Evolutionary conservation across 2,329 filamentous ascomycete genomes (phyloP).

Genomic region (Mariannaea elegans): DNA sequence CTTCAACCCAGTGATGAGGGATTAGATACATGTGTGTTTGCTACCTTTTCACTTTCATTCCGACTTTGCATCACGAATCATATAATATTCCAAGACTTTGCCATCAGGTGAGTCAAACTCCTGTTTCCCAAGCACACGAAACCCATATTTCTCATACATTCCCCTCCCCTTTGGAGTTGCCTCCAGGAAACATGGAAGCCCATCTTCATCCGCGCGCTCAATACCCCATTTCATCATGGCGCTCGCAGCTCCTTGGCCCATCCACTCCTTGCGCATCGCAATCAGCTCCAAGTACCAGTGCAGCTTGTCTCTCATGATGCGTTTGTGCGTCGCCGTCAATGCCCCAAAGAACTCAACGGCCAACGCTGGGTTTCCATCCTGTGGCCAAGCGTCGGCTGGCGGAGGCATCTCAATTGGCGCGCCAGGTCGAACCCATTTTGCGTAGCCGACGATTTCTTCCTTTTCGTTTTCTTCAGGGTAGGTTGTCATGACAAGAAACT

Average conservation of each 20-base stretch:
- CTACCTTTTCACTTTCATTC: slow-evolving; percentile 6
- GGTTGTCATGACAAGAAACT: slow-evolving; percentile 50
- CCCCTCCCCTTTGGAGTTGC: slow-evolving; percentile 57
- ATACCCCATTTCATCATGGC: slow-evolving; percentile 58
- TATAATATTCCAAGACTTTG: slow-evolving; percentile 47
- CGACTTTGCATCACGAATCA: slow-evolving; percentile 41
- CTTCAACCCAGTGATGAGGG: too few species aligned
- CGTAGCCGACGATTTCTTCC: slow-evolving; percentile 52
- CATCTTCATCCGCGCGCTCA: slow-evolving; percentile 53
- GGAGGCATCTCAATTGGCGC: slow-evolving; percentile 34
- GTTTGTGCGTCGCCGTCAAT: slow-evolving; percentile 46
- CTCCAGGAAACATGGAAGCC: slow-evolving; percentile 58
- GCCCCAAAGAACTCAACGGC: slow-evolving; percentile 52
- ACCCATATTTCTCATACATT: slow-evolving; percentile 60
- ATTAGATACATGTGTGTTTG: neutral
- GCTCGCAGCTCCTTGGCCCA: slow-evolving; percentile 56
- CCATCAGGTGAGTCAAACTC: slow-evolving; percentile 45
- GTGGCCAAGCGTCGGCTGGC: slow-evolving; percentile 49
- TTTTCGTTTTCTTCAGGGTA: slow-evolving; percentile 1
- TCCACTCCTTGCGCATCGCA: slow-evolving; percentile 51
- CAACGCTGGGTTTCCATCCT: slow-evolving; percentile 47
- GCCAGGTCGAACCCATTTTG: slow-evolving; percentile 55
- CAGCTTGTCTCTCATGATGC: slow-evolving; percentile 50
- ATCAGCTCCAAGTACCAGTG: slow-evolving; percentile 62
- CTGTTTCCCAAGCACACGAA: slow-evolving; percentile 49